These are phyloP conservation scores for Entomortierella lignicola DNA, from an alignment of 192 early-diverging fungal genomes.

Conservation along the genomic window DNA sequence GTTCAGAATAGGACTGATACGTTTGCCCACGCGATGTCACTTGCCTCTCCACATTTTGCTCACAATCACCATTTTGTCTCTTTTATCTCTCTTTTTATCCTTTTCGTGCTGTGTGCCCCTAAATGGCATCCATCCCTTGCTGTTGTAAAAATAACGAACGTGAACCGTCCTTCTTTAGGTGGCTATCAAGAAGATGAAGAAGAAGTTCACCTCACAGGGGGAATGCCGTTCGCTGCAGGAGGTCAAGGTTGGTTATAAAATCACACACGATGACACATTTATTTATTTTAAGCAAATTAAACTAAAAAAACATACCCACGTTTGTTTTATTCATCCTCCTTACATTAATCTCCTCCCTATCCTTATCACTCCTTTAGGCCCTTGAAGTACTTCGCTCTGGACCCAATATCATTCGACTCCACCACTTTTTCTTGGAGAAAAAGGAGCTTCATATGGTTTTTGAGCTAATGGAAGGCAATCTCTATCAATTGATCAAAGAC, in stretches of 20 bases:
- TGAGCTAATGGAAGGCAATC: slow-evolving; percentile 95
- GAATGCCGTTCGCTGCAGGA: slow-evolving; percentile 82
- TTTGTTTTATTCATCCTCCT: background rate
- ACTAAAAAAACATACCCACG: no score
- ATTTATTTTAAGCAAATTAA: no score
- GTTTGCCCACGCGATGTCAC: no score
- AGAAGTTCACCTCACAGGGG: slow-evolving; percentile 76
- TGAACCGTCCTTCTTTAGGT: no score
- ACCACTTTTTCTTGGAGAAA: slow-evolving; percentile 86
- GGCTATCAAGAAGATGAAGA: slow-evolving; percentile 92
- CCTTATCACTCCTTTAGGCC: slow-evolving; percentile 55
- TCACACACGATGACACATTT: background rate
- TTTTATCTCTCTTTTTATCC: background rate
- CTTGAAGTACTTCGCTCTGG: slow-evolving; percentile 80
- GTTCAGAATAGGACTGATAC: no score
- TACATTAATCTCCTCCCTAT: background rate
- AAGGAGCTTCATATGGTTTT: slow-evolving; percentile 95
- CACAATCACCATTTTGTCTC: background rate
- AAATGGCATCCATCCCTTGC: no score
- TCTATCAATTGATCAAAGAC: slow-evolving; percentile 90
- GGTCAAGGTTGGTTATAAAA: slow-evolving; percentile 68
- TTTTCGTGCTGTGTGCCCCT: no score
- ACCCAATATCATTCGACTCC: slow-evolving; percentile 86
- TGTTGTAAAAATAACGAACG: no score
- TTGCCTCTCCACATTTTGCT: background rate